phyloP scores from a whole-genome alignment of 2,329 filamentous ascomycete genomes.

The Fusarium stilboides region DNA sequence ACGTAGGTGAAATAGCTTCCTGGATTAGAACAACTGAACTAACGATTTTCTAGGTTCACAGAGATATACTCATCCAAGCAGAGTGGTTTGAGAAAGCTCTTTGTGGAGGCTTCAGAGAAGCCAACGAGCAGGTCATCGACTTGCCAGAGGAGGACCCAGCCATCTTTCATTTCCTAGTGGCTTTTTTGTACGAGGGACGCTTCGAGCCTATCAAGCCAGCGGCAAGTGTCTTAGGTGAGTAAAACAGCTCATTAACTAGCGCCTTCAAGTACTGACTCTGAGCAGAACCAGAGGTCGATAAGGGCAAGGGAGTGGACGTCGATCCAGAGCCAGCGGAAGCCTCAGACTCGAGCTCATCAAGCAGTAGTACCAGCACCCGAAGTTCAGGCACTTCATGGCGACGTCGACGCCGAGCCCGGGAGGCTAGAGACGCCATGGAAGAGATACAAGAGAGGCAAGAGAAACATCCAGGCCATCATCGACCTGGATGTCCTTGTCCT shows the following conservation, averaged over 20 bases:
- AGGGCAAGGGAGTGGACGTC: slow-evolving; percentile 59
- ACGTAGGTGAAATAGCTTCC: slow-evolving; percentile 32
- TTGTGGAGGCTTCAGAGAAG: slow-evolving; percentile 64
- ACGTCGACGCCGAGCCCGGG: slow-evolving; percentile 34
- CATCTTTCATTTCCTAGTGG: slow-evolving; percentile 66
- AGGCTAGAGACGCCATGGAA: slow-evolving; percentile 6
- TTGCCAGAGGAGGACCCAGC: slow-evolving; percentile 67
- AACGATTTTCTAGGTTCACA: slow-evolving; percentile 59
- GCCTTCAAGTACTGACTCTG: slow-evolving; percentile 20
- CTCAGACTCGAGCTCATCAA: slow-evolving; percentile 54
- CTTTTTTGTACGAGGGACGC: slow-evolving; percentile 65
- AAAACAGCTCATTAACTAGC: slow-evolving; percentile 6
- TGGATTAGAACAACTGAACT: slow-evolving; percentile 11
- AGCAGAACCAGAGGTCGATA: slow-evolving; percentile 52
- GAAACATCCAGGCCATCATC: slow-evolving; percentile 63
- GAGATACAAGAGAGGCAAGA: slow-evolving; percentile 46
- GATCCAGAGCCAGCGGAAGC: slow-evolving; percentile 47
- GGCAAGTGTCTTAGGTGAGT: slow-evolving; percentile 57
- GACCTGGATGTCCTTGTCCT: slow-evolving; percentile 61
- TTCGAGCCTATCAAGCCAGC: slow-evolving; percentile 63
- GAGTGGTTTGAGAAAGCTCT: slow-evolving; percentile 66
- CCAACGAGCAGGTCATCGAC: slow-evolving; percentile 62
- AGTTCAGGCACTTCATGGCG: slow-evolving; percentile 44
- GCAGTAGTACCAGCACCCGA: slow-evolving; percentile 41
- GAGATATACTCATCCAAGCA: slow-evolving; percentile 61